These are phyloP conservation scores for Candida berthetii DNA, from an alignment of 805 yeast genomes.

Conservation along the genomic window DNA sequence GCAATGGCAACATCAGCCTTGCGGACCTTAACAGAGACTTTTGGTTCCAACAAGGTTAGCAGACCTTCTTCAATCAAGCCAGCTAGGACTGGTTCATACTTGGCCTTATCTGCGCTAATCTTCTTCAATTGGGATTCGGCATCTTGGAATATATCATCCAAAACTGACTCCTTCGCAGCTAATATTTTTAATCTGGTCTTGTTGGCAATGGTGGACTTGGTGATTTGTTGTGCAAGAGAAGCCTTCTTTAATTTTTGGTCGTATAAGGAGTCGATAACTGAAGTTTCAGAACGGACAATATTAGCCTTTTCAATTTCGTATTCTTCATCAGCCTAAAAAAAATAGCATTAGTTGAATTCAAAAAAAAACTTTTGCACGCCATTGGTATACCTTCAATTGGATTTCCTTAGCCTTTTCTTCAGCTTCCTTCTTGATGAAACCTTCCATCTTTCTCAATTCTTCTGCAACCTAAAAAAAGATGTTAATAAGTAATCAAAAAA, in stretches of 20 bases:
- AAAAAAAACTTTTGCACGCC: slow-evolving; percentile 1
- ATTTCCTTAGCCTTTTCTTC: slow-evolving; percentile 98
- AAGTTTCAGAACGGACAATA: slow-evolving; percentile 87
- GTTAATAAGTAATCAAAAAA: background rate
- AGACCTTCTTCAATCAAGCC: slow-evolving; percentile 79
- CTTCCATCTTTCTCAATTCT: slow-evolving; percentile 96
- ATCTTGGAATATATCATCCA: slow-evolving; percentile 65
- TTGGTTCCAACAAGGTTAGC: slow-evolving; percentile 66
- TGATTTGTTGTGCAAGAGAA: slow-evolving; percentile 87
- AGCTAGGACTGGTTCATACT: slow-evolving; percentile 64
- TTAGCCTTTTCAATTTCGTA: slow-evolving; percentile 96
- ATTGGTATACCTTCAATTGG: slow-evolving; percentile 52
- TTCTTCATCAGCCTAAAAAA: slow-evolving; percentile 80
- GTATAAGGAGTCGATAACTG: slow-evolving; percentile 76
- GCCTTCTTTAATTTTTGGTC: slow-evolving; percentile 88
- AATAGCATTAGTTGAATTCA: slow-evolving; percentile 1
- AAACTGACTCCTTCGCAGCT: slow-evolving; percentile 75
- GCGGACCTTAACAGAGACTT: slow-evolving; percentile 59
- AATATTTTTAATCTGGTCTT: slow-evolving; percentile 90
- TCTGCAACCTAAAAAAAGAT: slow-evolving; percentile 62
- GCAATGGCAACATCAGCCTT: slow-evolving; percentile 57
- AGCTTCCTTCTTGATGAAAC: slow-evolving; percentile 98
- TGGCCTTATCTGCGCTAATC: slow-evolving; percentile 44
- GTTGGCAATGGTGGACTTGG: slow-evolving; percentile 92
- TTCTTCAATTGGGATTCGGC: slow-evolving; percentile 59